Base-by-base conservation (phyloP, 1,139 yeast genomes). In the Hansenula lynferdii region DNA sequence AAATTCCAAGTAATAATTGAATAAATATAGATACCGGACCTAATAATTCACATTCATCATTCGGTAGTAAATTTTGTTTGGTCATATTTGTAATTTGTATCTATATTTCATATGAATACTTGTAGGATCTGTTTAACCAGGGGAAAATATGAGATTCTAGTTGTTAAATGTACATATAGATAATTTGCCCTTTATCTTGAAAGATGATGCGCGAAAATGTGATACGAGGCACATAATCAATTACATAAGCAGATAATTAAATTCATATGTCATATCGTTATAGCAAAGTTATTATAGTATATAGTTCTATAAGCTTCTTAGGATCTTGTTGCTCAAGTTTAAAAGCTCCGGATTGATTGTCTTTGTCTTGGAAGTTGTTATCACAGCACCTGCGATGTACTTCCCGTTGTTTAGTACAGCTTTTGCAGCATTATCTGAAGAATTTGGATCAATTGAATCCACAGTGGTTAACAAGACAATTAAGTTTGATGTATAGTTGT, bases 21-120 rank as follows among this genome's bases (percentile, higher is more conserved):
- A 86, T 76, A 11, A 79, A 38, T 18, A 84, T 61, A 0, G 90
- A 80, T 40, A 82, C 79, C 5, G 90, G 84, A 0, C 92, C 92
- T 28, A 84, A 65, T 11, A 84, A 62, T 53, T 82, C 80, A 61
- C 94, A 84, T 44, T 72, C 43, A 6, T 31, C 22, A n/a, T 23
- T 9, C 34, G 34, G 34, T 14, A 35, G 6, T 4, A 18, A 18
- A 15, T 35, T 34, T 11, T 28, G 24, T 10, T 35, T 35, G 14
- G 30, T 19, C 34, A 25, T 35, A 21, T 30, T 21, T 5, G 12
- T 12, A 7, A 5, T 12, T 24, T n/a, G 15, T 5, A 24, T 7
- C 14, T 7, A 12, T 24, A 12, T 4, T 10, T 6, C 26, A 24
- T 24, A 10, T 24, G 15, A 10, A 23, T 10, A 23, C 5, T 23